Evolutionary conservation across 495 filamentous ascomycete genomes (phyloP), one percentile per base, ranked within the genome.

Genomic region (Penicillium soppii): DNA sequence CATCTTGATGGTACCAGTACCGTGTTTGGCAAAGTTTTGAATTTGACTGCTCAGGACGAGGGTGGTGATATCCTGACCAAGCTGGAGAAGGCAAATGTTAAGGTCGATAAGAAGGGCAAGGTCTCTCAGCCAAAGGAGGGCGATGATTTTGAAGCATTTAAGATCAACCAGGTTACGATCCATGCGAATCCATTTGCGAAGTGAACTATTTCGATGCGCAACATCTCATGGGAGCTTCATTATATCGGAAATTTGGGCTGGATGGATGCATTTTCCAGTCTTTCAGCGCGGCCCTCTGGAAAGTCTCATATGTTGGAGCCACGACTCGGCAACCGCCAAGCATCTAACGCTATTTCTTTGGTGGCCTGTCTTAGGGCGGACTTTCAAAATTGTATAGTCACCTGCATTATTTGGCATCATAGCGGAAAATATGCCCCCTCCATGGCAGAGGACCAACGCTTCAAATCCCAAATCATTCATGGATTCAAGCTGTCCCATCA

Each of bases 1-100:
- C 94, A 98, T 82, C 73, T 98, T 26, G 95, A 97, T 71, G 95
- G 94, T 5, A 82, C 89, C 52, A 98, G 92, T 65, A 95, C 90
- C 1, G 88, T 95, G 3, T 97, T 98, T 72, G 94, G 94, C 21
- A 87, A 89, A 68, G 81, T 97, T 39, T 59, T 85, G 66, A 76
- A 68, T 52, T 38, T 74, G 53, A 67, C 59, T 8, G 61, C 68
- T 5, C 70, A 74, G 32, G 71, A 78, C 54, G 77, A 73, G 36
- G 70, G 67, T 3, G 71, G 69, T 25, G 68, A 73, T 65, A 67
- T 73, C 48, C 79, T 71, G 71, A 77, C 47, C 58, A 84, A 67
- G 26, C 65, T 98, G 62, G 89, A 88, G 48, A 84, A 82, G 63
- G 77, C 92, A 41, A 91, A 97, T 66, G 80, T 62, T 4, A 72